phyloP scores from a whole-genome alignment of 83 land plant species.

The Isoetes engelmannii region DNA sequence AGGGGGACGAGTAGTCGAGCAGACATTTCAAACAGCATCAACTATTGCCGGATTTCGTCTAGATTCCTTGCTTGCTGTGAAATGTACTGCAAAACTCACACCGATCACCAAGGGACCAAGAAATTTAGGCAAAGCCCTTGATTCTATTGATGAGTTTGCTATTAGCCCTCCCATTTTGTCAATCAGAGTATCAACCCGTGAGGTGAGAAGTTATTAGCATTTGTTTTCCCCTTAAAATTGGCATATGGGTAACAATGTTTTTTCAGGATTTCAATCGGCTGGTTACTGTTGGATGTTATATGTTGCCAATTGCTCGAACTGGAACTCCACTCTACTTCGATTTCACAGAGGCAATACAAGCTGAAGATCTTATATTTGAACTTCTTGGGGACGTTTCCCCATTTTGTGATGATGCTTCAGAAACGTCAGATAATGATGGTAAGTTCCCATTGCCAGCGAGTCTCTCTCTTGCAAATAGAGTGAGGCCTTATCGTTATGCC shows the following conservation, averaged over 20 bases:
- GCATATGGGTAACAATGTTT: not conserved
- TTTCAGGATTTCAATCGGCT: conserved; percentile 47
- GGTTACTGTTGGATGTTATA: conserved; percentile 57
- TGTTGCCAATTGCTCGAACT: conserved; percentile 61
- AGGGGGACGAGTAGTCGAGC: conserved; percentile 72
- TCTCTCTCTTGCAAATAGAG: conserved; percentile 62
- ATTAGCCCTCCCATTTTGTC: conserved; percentile 17
- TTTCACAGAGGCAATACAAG: conserved; percentile 51
- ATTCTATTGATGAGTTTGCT: conserved; percentile 23
- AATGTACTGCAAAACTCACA: conserved; percentile 36
- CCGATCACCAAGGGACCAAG: conserved; percentile 33
- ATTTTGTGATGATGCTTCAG: conserved; percentile 62
- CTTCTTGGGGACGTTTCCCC: conserved; percentile 81
- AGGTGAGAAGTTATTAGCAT: conserved; percentile 21
- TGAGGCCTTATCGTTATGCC: conserved; percentile 77
- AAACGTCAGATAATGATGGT: conserved; percentile 41
- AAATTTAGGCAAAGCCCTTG: conserved; percentile 21
- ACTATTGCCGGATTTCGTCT: conserved; percentile 75
- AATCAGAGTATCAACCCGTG: conserved; percentile 21
- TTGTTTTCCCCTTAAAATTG: conserved; percentile 1
- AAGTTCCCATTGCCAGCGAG: conserved; percentile 52
- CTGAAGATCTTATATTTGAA: conserved; percentile 48
- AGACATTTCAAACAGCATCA: conserved; percentile 48
- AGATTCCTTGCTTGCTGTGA: conserved; percentile 70
- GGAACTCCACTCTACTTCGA: conserved; percentile 82